Evolutionary conservation across 305 asterid genomes (phyloP).

Genomic region (Fraxinus dipetala): DNA sequence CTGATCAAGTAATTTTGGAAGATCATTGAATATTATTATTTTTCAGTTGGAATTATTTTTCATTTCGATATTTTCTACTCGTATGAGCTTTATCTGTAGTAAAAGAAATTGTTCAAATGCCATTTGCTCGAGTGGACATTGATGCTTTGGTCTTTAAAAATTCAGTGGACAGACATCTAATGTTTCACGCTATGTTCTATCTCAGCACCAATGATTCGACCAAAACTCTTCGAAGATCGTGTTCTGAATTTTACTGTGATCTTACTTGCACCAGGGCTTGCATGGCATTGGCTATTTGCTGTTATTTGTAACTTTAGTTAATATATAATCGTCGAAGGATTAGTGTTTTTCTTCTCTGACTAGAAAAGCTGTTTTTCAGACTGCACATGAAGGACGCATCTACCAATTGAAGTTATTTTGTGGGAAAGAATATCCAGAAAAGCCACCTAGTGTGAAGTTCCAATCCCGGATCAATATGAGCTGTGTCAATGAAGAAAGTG

Average conservation of each 20-base stretch:
- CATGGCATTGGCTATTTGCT: neutral
- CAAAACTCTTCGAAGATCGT: slow-evolving; percentile 1
- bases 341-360: slow-evolving; percentile 11
- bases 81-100: neutral
- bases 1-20: neutral
- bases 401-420: slow-evolving; percentile 76
- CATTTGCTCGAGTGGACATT: neutral
- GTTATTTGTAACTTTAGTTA: neutral
- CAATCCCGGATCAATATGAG: slow-evolving; percentile 75
- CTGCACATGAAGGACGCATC: slow-evolving; percentile 84
- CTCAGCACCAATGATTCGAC: slow-evolving; percentile 2
- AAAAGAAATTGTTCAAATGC: neutral
- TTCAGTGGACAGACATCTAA: neutral
- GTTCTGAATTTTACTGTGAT: neutral
- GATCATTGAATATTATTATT: neutral
- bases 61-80: neutral
- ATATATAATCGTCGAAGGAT: neutral
- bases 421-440: slow-evolving; percentile 76
- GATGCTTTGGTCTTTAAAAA: neutral
- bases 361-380: slow-evolving; percentile 40
- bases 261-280: slow-evolving; percentile 5
- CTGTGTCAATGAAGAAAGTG: slow-evolving; percentile 70
- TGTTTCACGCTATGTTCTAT: neutral
- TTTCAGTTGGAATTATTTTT: neutral
- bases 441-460: slow-evolving; percentile 69